These are phyloP conservation scores for Pholiota conissans DNA, from an alignment of 768 basidiomycete genomes.

Conservation along the genomic window DNA sequence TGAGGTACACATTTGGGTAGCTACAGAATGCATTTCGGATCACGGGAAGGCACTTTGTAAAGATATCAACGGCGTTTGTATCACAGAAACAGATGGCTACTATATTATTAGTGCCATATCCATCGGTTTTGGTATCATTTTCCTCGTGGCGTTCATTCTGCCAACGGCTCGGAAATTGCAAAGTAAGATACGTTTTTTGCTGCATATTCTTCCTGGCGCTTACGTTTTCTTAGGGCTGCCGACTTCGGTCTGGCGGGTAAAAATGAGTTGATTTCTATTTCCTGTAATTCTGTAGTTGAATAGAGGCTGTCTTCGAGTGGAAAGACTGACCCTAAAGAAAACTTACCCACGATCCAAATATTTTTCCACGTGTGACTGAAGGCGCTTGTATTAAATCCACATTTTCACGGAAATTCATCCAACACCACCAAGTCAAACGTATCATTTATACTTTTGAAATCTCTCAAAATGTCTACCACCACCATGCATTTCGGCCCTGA, in stretches of 20 bases:
- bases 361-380: slow-evolving; percentile 41
- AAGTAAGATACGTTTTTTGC: slow-evolving; percentile 48
- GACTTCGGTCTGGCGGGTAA: slow-evolving; percentile 70
- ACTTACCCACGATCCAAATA: slow-evolving; percentile 31
- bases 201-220: slow-evolving; percentile 5
- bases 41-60: slow-evolving; percentile 81
- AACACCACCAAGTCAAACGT: slow-evolving; percentile 14
- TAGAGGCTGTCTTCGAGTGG: too few species aligned
- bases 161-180: slow-evolving; percentile 87
- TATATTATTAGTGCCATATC: slow-evolving; percentile 84
- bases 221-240: slow-evolving; percentile 53
- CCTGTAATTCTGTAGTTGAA: not conserved
- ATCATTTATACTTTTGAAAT: slow-evolving; percentile 10
- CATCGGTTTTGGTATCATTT: slow-evolving; percentile 68
- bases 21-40: slow-evolving; percentile 89
- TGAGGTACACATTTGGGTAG: slow-evolving; percentile 33
- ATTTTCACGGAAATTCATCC: slow-evolving; percentile 32
- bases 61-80: slow-evolving; percentile 75
- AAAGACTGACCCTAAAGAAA: slow-evolving; percentile 41
- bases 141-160: slow-evolving; percentile 75
- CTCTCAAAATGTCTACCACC: slow-evolving; percentile 48
- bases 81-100: slow-evolving; percentile 89
- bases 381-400: slow-evolving; percentile 25
- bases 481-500: slow-evolving; percentile 92
- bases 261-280: slow-evolving; percentile 35